Conservation (phyloP, 768 basidiomycete species). For the Pleurotus giganteus region DNA sequence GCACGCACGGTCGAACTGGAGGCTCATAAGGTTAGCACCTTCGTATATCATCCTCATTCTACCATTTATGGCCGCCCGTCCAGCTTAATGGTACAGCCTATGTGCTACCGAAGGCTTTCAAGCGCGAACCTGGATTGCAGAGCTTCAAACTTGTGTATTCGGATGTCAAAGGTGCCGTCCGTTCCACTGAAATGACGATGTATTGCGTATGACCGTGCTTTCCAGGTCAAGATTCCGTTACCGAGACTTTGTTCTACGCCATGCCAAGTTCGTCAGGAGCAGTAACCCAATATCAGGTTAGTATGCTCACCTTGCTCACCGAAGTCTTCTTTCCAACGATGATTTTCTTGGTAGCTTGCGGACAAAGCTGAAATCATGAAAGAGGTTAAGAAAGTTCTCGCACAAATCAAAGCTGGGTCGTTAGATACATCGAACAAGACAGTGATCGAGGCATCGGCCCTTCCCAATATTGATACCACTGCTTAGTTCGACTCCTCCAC, state of each 20-base stretch:
- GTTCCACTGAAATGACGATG: no score
- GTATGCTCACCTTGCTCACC: constrained; percentile 15
- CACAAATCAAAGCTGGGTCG: constrained; percentile 21
- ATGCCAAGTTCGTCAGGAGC: constrained; percentile 76
- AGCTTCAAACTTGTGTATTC: constrained; percentile 48
- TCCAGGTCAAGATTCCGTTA: neutral
- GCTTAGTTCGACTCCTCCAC: no score
- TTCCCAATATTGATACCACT: no score
- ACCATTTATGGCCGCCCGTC: neutral
- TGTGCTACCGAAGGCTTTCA: neutral
- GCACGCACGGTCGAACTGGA: constrained; percentile 33
- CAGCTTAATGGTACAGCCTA: neutral
- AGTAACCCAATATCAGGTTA: constrained; percentile 70
- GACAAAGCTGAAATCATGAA: constrained; percentile 45
- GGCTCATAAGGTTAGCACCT: neutral
- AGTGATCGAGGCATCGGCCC: neutral
- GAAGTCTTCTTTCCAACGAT: neutral
- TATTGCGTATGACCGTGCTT: no score
- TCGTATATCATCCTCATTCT: neutral
- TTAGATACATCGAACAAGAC: constrained; percentile 17
- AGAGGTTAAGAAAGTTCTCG: constrained; percentile 27
- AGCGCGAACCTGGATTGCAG: constrained; percentile 36
- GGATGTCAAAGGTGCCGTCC: constrained; percentile 14
- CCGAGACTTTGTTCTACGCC: constrained; percentile 72
- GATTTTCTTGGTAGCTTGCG: constrained; percentile 37